Percentiles rank a stretch among this genome's conserved stretches.
Conservation (phyloP, 306 rosid genomes). For the Medicago ruthenica region DNA sequence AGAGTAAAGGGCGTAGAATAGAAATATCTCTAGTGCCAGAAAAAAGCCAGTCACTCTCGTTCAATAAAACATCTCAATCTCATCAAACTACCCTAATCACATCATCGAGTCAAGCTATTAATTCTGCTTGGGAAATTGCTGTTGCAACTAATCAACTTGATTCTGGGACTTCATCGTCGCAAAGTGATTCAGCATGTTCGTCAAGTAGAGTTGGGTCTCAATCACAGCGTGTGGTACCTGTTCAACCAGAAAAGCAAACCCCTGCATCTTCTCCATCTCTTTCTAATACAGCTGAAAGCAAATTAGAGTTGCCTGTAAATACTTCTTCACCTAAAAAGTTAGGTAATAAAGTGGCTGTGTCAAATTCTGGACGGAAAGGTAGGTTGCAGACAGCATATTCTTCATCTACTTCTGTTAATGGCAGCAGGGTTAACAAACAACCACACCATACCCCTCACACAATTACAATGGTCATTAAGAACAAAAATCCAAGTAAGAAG, state of each 20-base stretch:
- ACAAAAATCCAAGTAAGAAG: constrained; percentile 70
- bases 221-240: constrained; percentile 44
- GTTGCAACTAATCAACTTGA: constrained; percentile 39
- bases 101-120: constrained; percentile 51
- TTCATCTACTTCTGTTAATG: constrained; percentile 58
- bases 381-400: constrained; percentile 66
- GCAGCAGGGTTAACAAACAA: constrained; percentile 61
- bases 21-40: constrained; percentile 64
- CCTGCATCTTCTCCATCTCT: constrained; percentile 42
- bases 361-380: constrained; percentile 65
- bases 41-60: constrained; percentile 55
- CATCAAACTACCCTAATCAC: constrained; percentile 47
- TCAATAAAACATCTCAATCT: constrained; percentile 48
- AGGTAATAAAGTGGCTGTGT: constrained; percentile 54
- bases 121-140: constrained; percentile 54
- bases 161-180: constrained; percentile 34
- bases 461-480: constrained; percentile 71
- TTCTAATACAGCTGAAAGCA: constrained; percentile 43
- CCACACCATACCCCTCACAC: constrained; percentile 62
- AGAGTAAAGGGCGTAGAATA: constrained; percentile 51
- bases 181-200: constrained; percentile 44
- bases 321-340: constrained; percentile 56
- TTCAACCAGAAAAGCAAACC: constrained; percentile 51
- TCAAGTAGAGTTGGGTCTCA: constrained; percentile 56
- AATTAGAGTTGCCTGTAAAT: constrained; percentile 49